Base-by-base conservation (phyloP, 768 basidiomycete species). In the Auricularia sp. region DNA sequence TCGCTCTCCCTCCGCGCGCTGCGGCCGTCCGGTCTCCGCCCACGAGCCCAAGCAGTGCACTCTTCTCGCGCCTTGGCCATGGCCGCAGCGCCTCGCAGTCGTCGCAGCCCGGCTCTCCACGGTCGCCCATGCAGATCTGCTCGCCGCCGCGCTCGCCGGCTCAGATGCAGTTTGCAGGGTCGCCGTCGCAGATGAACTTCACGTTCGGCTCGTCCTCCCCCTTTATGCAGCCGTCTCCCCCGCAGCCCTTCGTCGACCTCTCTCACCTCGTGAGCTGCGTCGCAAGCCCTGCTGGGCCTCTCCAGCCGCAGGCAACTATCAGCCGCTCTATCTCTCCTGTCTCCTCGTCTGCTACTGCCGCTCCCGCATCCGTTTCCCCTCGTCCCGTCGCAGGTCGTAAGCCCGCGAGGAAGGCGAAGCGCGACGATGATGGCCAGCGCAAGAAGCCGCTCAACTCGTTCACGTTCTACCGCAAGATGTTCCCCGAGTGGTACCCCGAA, bases 401-500 rank as follows among this genome's bases (percentile, higher is more conserved):
- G 56, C 21, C 39, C 39, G 39, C 39, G 39, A 42, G 12, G 39
- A 42, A 42, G 39, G 53, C 23, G 8, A 59, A 59, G 56, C 23
- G 23, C 56, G 23, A 14, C 56, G 29, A 59, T 29, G 56, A 59
- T 18, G 56, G 29, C 18, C 11, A 23, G 56, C 29, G 14, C 11
- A 35, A 35, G 29, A 59, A 59, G 56, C 23, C 11, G 6, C 56
- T 59, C 56, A 59, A 59, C 56, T 14, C 56, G 29, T 59, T 59
- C 56, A 59, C 56, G 56, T 59, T 29, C 56, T 59, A 59, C 56
- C 56, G 56, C 56, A 59, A 59, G 56, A 59, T 23, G 10, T 59
- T 59, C 56, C 56, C 23, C 56, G 56, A 29, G 29, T 29, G 18
- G 11, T 59, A 59, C 34, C 56, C 56, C 8, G 6, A 35, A 6